Conservation (phyloP, 768 basidiomycete species). For the Infundibulicybe gibba region DNA sequence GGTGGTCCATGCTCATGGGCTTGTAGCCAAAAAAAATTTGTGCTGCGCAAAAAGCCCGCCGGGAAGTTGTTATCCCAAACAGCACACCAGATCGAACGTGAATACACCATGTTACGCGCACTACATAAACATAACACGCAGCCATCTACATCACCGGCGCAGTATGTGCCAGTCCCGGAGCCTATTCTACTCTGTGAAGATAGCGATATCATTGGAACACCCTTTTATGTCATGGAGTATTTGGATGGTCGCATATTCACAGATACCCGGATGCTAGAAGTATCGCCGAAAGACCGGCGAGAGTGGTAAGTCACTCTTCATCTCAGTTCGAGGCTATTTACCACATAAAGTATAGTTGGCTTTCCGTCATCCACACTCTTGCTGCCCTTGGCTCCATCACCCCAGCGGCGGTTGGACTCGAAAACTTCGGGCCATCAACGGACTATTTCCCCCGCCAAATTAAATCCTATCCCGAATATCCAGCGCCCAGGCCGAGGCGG, state of each 20-base stretch:
- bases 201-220: slow-evolving; percentile 71
- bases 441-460: slow-evolving; percentile 94
- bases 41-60: slow-evolving; percentile 90
- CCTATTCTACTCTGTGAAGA: slow-evolving; percentile 86
- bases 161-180: slow-evolving; percentile 78
- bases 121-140: slow-evolving; percentile 72
- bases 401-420: slow-evolving; percentile 64
- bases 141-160: slow-evolving; percentile 41
- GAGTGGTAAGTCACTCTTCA: slow-evolving; percentile 54
- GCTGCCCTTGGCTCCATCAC: slow-evolving; percentile 62
- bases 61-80: slow-evolving; percentile 86
- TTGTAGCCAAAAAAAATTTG: slow-evolving; percentile 57
- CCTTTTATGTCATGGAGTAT: slow-evolving; percentile 97
- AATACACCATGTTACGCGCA: slow-evolving; percentile 78
- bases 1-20: background rate
- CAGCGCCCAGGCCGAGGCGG: slow-evolving; percentile 64
- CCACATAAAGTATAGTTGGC: slow-evolving; percentile 50
- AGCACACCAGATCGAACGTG: slow-evolving; percentile 94
- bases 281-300: slow-evolving; percentile 55
- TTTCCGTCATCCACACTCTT: slow-evolving; percentile 70
- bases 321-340: background rate
- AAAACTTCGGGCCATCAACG: slow-evolving; percentile 65
- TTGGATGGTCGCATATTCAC: slow-evolving; percentile 93
- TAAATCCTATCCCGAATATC: slow-evolving; percentile 85
- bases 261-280: slow-evolving; percentile 71